Percentiles rank a stretch among this genome's conserved stretches.
Evolutionary conservation across 495 filamentous ascomycete species (phyloP).

Genomic region (Filosporella fistucella): DNA sequence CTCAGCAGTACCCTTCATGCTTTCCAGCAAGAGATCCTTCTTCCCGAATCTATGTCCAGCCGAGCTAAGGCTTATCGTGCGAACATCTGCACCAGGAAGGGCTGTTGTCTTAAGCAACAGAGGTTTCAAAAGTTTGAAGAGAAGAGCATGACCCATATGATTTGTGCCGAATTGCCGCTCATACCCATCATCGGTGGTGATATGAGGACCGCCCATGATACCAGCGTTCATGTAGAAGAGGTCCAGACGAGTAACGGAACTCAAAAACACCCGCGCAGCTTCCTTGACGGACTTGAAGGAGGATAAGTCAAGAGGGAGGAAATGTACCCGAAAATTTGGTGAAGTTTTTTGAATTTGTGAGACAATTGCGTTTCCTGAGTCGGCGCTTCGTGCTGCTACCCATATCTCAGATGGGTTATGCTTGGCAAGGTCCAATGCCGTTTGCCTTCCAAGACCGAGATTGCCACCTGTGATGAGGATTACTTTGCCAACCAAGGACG

Average conservation of each 20-base stretch:
- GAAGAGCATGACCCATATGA: constrained; percentile 60
- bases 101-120: constrained; percentile 39
- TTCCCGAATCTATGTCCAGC: constrained; percentile 30
- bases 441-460: constrained; percentile 63
- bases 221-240: constrained; percentile 66
- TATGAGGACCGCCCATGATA: constrained; percentile 50
- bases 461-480: constrained; percentile 61
- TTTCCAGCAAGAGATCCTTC: constrained; percentile 10
- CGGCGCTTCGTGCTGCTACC: constrained; percentile 51
- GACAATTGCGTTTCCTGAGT: constrained; percentile 47
- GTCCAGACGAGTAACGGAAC: constrained; percentile 33
- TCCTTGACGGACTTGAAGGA: constrained; percentile 17
- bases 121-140: constrained; percentile 62
- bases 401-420: constrained; percentile 58
- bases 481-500: constrained; percentile 49
- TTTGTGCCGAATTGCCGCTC: constrained; percentile 68
- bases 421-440: constrained; percentile 53
- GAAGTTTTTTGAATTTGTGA: constrained; percentile 38
- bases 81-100: constrained; percentile 31
- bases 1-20: constrained; percentile 32
- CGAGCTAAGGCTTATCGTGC: constrained; percentile 36
- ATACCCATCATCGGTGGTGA: constrained; percentile 50
- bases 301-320: constrained; percentile 20
- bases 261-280: constrained; percentile 10
- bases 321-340: constrained; percentile 19